Evolutionary conservation across 2,329 filamentous ascomycete genomes (phyloP).

Genomic region (Penicillium sp.): DNA sequence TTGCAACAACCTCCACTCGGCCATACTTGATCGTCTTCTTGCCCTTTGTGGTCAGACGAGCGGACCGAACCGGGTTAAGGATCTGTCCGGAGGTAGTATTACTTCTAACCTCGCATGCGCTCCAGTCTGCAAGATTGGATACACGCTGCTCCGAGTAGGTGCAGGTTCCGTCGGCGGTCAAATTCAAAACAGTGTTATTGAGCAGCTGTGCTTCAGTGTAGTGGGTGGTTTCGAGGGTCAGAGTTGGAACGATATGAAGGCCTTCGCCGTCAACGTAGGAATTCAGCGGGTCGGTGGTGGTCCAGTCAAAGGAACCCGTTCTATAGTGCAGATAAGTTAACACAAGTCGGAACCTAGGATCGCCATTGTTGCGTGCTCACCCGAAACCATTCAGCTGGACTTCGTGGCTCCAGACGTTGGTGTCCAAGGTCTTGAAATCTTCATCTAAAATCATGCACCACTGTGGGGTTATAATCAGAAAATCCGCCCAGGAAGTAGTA

Average conservation of each 20-base stretch:
- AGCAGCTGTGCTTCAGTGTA: constrained; percentile 26
- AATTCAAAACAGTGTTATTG: constrained; percentile 39
- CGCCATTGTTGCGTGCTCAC: background rate
- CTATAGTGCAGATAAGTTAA: constrained; percentile 31
- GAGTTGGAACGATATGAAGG: constrained; percentile 57
- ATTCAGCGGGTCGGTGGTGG: constrained; percentile 50
- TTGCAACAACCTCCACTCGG: constrained; percentile 54
- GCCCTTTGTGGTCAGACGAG: constrained; percentile 49
- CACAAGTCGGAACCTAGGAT: background rate
- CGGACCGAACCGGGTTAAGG: constrained; percentile 52
- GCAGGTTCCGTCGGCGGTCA: constrained; percentile 46
- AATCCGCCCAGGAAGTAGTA: background rate
- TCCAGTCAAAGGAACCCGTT: constrained; percentile 56
- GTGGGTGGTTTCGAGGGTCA: constrained; percentile 41
- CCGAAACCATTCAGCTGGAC: constrained; percentile 47
- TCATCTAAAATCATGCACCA: constrained; percentile 53
- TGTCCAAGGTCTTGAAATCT: constrained; percentile 47
- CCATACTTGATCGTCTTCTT: constrained; percentile 52
- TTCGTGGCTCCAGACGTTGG: constrained; percentile 51
- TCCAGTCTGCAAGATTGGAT: constrained; percentile 3
- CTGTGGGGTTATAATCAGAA: constrained; percentile 19
- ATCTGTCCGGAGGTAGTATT: constrained; percentile 48
- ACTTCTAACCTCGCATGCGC: constrained; percentile 42
- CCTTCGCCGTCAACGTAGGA: constrained; percentile 49
- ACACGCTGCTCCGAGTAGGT: constrained; percentile 33